Conservation (phyloP, 345 rosid species). For the Citrus hindsii region DNA sequence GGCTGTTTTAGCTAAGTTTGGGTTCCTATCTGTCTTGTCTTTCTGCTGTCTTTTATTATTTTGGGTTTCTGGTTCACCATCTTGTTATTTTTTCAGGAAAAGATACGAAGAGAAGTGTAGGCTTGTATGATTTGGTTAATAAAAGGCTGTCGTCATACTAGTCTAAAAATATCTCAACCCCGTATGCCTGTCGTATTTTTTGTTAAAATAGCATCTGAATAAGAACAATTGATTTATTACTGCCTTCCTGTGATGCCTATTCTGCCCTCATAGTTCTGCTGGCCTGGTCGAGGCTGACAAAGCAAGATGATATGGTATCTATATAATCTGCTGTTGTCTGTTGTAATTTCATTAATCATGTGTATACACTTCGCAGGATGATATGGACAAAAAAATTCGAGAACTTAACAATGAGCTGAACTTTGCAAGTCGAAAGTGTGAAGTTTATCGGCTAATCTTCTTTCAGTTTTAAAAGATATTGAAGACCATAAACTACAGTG, state of each 20-base stretch:
- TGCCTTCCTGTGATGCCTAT: not conserved
- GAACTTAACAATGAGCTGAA: constrained; percentile 35
- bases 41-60: not conserved
- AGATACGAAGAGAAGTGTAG: not conserved
- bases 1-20: not conserved
- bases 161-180: not conserved
- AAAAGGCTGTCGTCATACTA: not conserved
- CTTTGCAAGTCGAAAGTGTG: constrained; percentile 41
- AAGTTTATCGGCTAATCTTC: constrained; percentile 46
- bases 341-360: not conserved
- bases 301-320: not conserved
- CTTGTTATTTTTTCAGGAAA: not conserved
- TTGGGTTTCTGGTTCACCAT: not conserved
- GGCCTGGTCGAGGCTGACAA: not conserved
- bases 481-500: constrained; percentile 55
- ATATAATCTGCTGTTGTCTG: constrained; percentile 1
- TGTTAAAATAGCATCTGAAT: not conserved
- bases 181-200: not conserved
- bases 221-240: not conserved
- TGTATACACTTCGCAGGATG: constrained; percentile 30
- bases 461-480: constrained; percentile 44
- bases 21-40: not conserved
- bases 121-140: not conserved
- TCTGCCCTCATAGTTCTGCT: not conserved
- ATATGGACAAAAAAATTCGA: constrained; percentile 37